A percentile compares a stretch with the other conserved stretches of the same genome.
phyloP scores from a whole-genome alignment of 805 yeast species.

The Peterozyma toletana region DNA sequence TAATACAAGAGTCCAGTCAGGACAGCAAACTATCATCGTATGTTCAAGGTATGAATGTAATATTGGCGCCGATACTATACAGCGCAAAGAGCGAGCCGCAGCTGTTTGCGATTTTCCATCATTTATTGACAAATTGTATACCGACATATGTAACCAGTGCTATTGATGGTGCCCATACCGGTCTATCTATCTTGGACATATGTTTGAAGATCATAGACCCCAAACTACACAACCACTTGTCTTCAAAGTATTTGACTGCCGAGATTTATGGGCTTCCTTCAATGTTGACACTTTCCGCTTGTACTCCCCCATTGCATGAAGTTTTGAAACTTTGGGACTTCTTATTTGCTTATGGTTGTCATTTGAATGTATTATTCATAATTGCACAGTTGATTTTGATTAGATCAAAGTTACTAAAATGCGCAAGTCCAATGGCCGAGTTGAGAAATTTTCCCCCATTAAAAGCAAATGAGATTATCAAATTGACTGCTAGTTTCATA shows the following conservation, averaged over 20 bases:
- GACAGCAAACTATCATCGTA: conserved; percentile 33
- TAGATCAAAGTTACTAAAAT: conserved; percentile 51
- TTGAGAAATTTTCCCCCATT: conserved; percentile 67
- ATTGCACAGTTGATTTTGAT: conserved; percentile 76
- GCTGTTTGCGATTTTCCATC: conserved; percentile 67
- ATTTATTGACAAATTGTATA: conserved; percentile 53
- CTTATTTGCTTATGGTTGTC: conserved; percentile 84
- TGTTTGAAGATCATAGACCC: conserved; percentile 71
- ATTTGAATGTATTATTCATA: conserved; percentile 75
- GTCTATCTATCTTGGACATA: conserved; percentile 63
- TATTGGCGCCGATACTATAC: conserved; percentile 78
- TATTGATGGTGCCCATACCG: conserved; percentile 76
- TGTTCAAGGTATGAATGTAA: conserved; percentile 90
- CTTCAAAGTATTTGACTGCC: conserved; percentile 64
- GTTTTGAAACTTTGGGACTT: conserved; percentile 84
- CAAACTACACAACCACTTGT: conserved; percentile 50
- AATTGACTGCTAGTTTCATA: conserved; percentile 71
- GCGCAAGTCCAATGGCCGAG: conserved; percentile 66
- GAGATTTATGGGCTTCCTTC: conserved; percentile 84
- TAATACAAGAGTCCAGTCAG: conserved; percentile 16
- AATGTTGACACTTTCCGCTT: conserved; percentile 76
- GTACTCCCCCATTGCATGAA: conserved; percentile 78
- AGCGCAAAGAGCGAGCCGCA: conserved; percentile 77
- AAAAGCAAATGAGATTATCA: conserved; percentile 68
- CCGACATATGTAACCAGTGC: conserved; percentile 77